Conservation (phyloP, 2,329 filamentous ascomycete species). For the Pyrenophora teres region DNA sequence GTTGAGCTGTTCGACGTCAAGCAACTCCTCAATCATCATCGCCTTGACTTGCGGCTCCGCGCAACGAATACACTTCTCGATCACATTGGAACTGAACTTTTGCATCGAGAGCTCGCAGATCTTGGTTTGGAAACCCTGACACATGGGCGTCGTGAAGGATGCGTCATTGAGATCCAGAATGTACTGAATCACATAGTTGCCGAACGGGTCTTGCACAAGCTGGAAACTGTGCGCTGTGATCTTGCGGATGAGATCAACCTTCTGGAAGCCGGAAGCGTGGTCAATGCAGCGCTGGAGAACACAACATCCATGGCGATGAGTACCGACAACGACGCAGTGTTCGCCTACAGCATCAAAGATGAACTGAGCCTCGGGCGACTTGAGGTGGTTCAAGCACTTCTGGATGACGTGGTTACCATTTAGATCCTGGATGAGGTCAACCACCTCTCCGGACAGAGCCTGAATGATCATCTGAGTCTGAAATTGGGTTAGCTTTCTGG, state of each 20-base stretch:
- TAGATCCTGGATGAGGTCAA: slow-evolving; percentile 93
- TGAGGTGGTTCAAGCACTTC: slow-evolving; percentile 96
- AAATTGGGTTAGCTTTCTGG: slow-evolving; percentile 14
- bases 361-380: slow-evolving; percentile 83
- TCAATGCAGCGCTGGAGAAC: slow-evolving; percentile 98
- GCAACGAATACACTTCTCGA: slow-evolving; percentile 89
- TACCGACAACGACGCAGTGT: slow-evolving; percentile 88
- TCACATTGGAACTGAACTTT: slow-evolving; percentile 99
- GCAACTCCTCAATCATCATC: slow-evolving; percentile 83
- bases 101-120: slow-evolving; percentile 79
- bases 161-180: slow-evolving; percentile 91
- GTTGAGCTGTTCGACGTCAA: slow-evolving; percentile 76
- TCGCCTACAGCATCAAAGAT: slow-evolving; percentile 93
- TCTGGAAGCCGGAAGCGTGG: slow-evolving; percentile 88
- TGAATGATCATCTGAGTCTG: slow-evolving; percentile 81
- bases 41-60: slow-evolving; percentile 75
- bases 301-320: slow-evolving; percentile 96
- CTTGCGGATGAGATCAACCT: slow-evolving; percentile 79
- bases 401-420: slow-evolving; percentile 99
- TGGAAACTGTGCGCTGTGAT: slow-evolving; percentile 89
- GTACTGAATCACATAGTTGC: slow-evolving; percentile 98
- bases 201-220: slow-evolving; percentile 94
- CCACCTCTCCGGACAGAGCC: slow-evolving; percentile 80
- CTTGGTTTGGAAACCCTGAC: slow-evolving; percentile 77
- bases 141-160: slow-evolving; percentile 85